Conservation (phyloP, 2,329 filamentous ascomycete species). For the Colletotrichum coccodes region DNA sequence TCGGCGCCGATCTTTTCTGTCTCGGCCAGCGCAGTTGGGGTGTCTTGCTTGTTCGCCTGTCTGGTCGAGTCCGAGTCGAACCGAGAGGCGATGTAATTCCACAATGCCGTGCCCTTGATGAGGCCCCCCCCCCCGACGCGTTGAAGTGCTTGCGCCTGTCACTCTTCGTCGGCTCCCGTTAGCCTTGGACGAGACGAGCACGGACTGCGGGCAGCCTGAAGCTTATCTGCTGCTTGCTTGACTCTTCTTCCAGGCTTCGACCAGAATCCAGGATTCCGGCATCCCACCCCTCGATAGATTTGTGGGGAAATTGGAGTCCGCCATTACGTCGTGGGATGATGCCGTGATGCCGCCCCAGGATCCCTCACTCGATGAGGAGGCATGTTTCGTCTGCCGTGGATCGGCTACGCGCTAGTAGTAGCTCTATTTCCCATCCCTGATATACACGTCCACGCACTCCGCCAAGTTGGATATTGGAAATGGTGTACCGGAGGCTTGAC, state of each 20-base stretch:
- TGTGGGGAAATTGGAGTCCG: slow-evolving; percentile 16
- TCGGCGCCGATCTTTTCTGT: slow-evolving; percentile 18
- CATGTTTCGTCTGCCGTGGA: slow-evolving; percentile 26
- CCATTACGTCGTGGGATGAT: background rate
- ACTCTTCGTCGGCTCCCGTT: slow-evolving; percentile 5
- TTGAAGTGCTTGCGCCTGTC: slow-evolving; percentile 28
- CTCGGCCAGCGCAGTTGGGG: slow-evolving; percentile 10
- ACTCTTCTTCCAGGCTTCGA: slow-evolving; percentile 8
- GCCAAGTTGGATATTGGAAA: background rate
- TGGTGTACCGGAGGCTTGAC: background rate
- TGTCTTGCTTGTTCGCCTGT: slow-evolving; percentile 26
- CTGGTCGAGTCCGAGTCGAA: background rate
- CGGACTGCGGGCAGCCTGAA: slow-evolving; percentile 29
- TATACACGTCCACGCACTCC: background rate
- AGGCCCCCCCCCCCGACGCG: slow-evolving; percentile 18
- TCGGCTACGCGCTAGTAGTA: slow-evolving; percentile 21
- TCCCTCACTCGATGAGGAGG: slow-evolving; percentile 14
- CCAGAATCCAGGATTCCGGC: background rate
- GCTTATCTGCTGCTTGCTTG: slow-evolving; percentile 25
- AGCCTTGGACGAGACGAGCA: slow-evolving; percentile 26
- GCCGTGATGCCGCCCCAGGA: slow-evolving; percentile 22
- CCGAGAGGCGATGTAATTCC: background rate
- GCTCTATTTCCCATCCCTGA: background rate
- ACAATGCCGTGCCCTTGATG: background rate
- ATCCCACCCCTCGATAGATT: background rate